These are phyloP conservation scores for Neofusicoccum laricinum DNA, from an alignment of 2,329 filamentous ascomycete species.

Conservation along the genomic window DNA sequence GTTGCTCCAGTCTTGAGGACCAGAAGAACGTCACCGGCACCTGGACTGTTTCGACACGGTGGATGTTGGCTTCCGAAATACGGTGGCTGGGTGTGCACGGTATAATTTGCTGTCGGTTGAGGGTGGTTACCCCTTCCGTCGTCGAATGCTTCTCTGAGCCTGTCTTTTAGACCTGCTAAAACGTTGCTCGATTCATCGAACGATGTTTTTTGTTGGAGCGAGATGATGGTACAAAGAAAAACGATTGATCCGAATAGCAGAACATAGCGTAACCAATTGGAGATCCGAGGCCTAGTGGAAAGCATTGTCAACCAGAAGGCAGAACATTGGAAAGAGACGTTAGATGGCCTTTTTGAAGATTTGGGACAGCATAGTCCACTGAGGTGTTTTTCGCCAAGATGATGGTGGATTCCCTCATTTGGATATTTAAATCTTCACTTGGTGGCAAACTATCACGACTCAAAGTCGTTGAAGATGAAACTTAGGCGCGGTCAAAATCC, in stretches of 20 bases:
- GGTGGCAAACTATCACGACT: background rate
- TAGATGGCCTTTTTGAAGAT: no score
- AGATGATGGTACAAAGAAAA: background rate
- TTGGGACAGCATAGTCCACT: no score
- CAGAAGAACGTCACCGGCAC: slow-evolving; percentile 53
- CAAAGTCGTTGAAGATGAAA: background rate
- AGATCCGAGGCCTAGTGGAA: background rate
- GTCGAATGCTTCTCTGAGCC: background rate
- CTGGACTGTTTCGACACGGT: slow-evolving; percentile 28
- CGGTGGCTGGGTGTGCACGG: no score
- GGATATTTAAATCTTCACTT: background rate
- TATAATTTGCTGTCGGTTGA: no score
- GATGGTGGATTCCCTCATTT: background rate
- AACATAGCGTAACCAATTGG: background rate
- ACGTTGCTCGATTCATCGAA: background rate
- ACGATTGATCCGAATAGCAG: background rate
- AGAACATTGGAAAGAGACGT: no score
- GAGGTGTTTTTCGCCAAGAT: no score
- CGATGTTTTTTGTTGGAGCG: background rate
- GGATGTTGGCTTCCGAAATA: no score
- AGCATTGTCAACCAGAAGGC: background rate
- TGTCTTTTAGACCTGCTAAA: background rate
- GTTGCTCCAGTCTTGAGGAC: slow-evolving; percentile 61
- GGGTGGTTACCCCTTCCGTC: slow-evolving; percentile 31
- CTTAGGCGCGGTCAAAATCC: background rate